A percentile compares a stretch with the other conserved stretches of the same genome.
Conservation (phyloP, 305 asterid genomes). For the Ruellia speciosa region DNA sequence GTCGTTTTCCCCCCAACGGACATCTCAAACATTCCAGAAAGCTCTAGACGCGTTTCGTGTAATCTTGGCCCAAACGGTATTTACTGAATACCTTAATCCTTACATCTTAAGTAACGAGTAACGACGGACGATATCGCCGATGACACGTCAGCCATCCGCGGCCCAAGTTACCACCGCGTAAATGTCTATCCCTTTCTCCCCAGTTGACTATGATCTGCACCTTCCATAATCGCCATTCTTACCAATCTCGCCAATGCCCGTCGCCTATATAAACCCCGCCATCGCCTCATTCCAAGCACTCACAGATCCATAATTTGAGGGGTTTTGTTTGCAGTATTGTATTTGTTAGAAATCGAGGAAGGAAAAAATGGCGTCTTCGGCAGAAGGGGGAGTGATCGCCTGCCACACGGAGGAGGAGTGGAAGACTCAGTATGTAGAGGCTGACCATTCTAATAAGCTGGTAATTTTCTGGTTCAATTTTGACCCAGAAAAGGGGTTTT, state of each 20-base stretch:
- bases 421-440: slow-evolving; percentile 30
- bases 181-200: too few relatives aligned
- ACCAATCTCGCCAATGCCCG: background rate
- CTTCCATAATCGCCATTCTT: background rate
- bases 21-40: too few relatives aligned
- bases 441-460: slow-evolving; percentile 32
- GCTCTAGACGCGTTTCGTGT: too few relatives aligned
- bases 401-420: slow-evolving; percentile 49
- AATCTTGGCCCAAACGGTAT: too few relatives aligned
- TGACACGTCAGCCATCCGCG: too few relatives aligned
- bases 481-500: background rate
- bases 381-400: slow-evolving; percentile 51
- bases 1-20: too few relatives aligned
- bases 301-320: background rate
- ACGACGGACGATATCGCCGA: too few relatives aligned
- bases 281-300: background rate
- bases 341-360: background rate
- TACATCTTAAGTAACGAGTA: too few relatives aligned
- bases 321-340: background rate
- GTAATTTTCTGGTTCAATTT: slow-evolving; percentile 15
- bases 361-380: slow-evolving; percentile 24
- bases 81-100: too few relatives aligned
- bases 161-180: too few relatives aligned
- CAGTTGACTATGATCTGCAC: too few relatives aligned
- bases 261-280: background rate